These are phyloP conservation scores for Waltergamsia citrina DNA, from an alignment of 2,329 filamentous ascomycete genomes.

Conservation along the genomic window DNA sequence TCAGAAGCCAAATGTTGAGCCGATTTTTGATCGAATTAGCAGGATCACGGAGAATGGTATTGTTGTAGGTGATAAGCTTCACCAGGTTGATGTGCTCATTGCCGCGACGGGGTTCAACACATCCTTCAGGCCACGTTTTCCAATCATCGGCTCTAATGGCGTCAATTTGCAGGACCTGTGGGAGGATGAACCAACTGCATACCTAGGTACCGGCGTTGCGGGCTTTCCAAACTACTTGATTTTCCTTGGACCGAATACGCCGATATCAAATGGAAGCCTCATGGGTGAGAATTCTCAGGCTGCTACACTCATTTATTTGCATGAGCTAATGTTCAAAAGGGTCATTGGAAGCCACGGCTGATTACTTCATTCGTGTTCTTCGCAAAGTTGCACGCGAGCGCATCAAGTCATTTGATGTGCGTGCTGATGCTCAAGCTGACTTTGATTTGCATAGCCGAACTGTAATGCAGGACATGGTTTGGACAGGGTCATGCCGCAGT, in stretches of 20 bases:
- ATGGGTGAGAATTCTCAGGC: too few relatives aligned
- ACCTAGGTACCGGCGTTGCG: conserved; percentile 43
- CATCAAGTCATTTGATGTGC: too few relatives aligned
- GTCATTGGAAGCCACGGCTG: too few relatives aligned
- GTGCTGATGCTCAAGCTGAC: too few relatives aligned
- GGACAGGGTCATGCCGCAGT: too few relatives aligned
- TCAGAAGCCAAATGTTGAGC: conserved; percentile 34
- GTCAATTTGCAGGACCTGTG: conserved; percentile 39
- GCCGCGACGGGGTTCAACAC: conserved; percentile 50
- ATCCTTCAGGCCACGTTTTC: conserved; percentile 41
- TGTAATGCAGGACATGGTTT: too few relatives aligned
- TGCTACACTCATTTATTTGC: too few relatives aligned
- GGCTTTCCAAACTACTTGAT: conserved; percentile 47
- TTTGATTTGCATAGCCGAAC: too few relatives aligned
- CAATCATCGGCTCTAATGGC: conserved; percentile 36
- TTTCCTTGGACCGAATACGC: conserved; percentile 29
- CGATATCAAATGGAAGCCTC: conserved; percentile 28
- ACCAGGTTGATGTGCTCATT: conserved; percentile 44
- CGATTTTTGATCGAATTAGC: conserved; percentile 28
- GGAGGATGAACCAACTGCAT: conserved; percentile 34
- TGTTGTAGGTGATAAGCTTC: too few relatives aligned
- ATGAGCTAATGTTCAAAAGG: too few relatives aligned
- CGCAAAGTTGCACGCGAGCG: too few relatives aligned
- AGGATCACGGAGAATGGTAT: conserved; percentile 32
- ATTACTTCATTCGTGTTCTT: too few relatives aligned